phyloP scores from a whole-genome alignment of 169 alveolate species.

The Eimeria sp. region DNA sequence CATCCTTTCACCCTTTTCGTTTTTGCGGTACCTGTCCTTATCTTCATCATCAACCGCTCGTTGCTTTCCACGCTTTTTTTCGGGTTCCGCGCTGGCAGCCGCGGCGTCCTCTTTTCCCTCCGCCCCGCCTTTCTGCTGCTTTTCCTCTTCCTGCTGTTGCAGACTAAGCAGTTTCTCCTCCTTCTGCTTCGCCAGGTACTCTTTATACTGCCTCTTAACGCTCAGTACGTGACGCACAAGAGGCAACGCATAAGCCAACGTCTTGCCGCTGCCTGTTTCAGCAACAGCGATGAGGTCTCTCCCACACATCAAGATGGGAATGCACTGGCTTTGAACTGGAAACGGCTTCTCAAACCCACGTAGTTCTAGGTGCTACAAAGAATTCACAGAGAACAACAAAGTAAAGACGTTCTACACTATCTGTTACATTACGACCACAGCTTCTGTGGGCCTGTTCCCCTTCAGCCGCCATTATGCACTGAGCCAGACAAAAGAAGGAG shows the following conservation, averaged over 20 bases:
- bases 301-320: constrained; percentile 98
- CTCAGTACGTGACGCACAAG: constrained; percentile 96
- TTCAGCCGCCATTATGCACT: not conserved
- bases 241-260: constrained; percentile 99
- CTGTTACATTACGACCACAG: too few species aligned
- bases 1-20: constrained; percentile 63
- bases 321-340: constrained; percentile 98
- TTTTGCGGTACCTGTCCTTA: constrained; percentile 46
- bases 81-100: constrained; percentile 1
- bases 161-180: constrained; percentile 49
- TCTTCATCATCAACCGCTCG: constrained; percentile 36
- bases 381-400: not conserved
- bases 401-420: not conserved
- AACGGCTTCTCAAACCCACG: constrained; percentile 96
- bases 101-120: constrained; percentile 25
- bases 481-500: not conserved
- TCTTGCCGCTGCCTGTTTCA: constrained; percentile 99
- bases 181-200: constrained; percentile 70
- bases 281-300: constrained; percentile 99
- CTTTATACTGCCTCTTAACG: constrained; percentile 94
- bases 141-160: constrained; percentile 34
- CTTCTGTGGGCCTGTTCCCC: not conserved
- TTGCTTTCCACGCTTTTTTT: constrained; percentile 13
- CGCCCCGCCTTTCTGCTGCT: constrained; percentile 10
- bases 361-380: constrained; percentile 89